Evolutionary conservation across 1,284 basidiomycete genomes (phyloP), one percentile per base, ranked within the genome.

Genomic region (Ganoderma lingzhi): DNA sequence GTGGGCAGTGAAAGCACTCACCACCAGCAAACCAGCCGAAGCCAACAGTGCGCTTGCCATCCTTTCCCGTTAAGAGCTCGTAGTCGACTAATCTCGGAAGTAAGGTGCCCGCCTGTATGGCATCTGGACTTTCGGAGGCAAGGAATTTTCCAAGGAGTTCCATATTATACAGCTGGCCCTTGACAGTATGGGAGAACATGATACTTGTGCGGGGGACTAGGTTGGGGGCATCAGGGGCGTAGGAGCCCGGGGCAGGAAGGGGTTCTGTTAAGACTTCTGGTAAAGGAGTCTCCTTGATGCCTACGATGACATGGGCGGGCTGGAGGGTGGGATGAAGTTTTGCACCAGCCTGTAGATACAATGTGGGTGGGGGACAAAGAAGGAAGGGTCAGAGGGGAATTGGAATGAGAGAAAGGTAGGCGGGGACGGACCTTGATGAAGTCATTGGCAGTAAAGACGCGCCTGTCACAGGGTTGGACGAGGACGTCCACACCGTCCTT

Each of bases 171-270:
- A 84, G 79, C 80, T 97, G 93, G 0, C 92, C 92, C 80, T 97
- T 97, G 74, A 90, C 89, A 0, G 95, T 96, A 80, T 97, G 96
- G 39, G 93, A 95, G 84, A 97, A 97, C 91, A 96, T 95, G 69
- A 96, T 80, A 73, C 94, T 90, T 2, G 91, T 94, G 28, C 90
- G 86, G 6, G 85, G 78, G 12, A 81, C 73, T 2, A 73, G 35
- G 2, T 53, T 30, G 37, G 65, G 45, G 30, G 48, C 23, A n/a
- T 44, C 74, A 73, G 67, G 74, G 69, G 55, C 76, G 32, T 17
- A 61, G 3, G 63, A 30, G 5, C 55, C 48, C 68, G 77, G 80
- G 32, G 78, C 74, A n/a, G 76, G 76, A 6, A 83, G 74, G 5
- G 86, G 84, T 41, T 80, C 76, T 6, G 84, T 86, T 71, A 89